Base-by-base conservation (phyloP, 768 basidiomycete species). In the Vararia minispora region DNA sequence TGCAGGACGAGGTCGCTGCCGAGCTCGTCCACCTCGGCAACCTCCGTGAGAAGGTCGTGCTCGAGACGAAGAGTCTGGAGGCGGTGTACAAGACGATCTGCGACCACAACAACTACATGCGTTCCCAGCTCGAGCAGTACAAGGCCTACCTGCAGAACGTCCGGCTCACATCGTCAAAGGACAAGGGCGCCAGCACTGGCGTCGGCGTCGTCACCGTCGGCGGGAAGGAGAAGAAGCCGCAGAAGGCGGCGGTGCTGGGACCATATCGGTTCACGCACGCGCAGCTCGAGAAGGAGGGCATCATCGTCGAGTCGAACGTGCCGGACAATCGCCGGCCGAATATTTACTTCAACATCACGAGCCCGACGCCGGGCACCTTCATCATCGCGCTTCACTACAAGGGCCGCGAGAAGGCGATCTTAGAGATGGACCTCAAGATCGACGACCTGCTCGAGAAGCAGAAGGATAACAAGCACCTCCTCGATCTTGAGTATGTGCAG, bases 391-490 rank as follows among this genome's bases (percentile, higher is more conserved):
- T 99, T 37, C 94, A 98, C 60, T 99, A 98, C 66, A 97, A 95
- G 61, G 95, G 95, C 28, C 76, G 95, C 14, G 95, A 99, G 55
- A 97, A 97, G 65, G 94, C 95, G 13, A 98, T 99, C 51, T 73
- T 98, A 26, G 95, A 99, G 71, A 98, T 98, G 95, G 91, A 95
- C 63, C 73, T 98, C 38, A 97, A 97, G 66, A 95, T 98, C 51
- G 94, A 99, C 59, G 94, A 99, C 62, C 61, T 98, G 46, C 62
- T 97, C 55, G 94, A 98, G 61, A 97, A 97, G 91, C 94, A 98
- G 89, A 95, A 97, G 65, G 94, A 99, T 60, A 92, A 94, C 64
- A 92, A 97, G 52, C 89, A 92, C 52, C 67, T 92, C 24, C 64
- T 99, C 46, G 95, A 99, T 63, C 68, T 99, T 46, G 95, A 98